A percentile compares a stretch with the other conserved stretches of the same genome.
Conservation (phyloP, 805 yeast genomes). For the Barnettozyma populi region DNA sequence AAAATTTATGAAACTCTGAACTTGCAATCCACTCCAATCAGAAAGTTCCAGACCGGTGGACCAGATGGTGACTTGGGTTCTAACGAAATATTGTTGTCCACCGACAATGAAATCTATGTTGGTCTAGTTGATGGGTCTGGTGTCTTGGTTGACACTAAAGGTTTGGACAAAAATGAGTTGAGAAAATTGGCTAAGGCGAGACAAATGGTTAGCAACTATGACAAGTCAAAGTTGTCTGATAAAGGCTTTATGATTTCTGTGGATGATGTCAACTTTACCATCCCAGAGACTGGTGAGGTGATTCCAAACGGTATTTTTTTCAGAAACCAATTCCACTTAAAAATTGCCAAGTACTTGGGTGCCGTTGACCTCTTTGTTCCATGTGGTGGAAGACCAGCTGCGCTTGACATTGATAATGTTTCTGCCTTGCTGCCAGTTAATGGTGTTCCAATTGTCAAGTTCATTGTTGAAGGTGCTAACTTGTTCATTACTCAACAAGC, state of each 20-base stretch:
- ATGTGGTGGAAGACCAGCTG: slow-evolving; percentile 98
- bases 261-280: slow-evolving; percentile 71
- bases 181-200: slow-evolving; percentile 72
- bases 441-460: slow-evolving; percentile 74
- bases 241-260: slow-evolving; percentile 80
- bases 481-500: slow-evolving; percentile 93
- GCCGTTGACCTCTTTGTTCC: slow-evolving; percentile 86
- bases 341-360: slow-evolving; percentile 56
- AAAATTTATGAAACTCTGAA: slow-evolving; percentile 77
- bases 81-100: slow-evolving; percentile 84
- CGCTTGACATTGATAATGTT: slow-evolving; percentile 84
- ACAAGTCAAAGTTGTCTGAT: slow-evolving; percentile 57
- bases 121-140: slow-evolving; percentile 96
- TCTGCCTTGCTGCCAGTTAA: slow-evolving; percentile 61
- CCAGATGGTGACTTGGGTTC: slow-evolving; percentile 98
- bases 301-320: slow-evolving; percentile 83
- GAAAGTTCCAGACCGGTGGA: slow-evolving; percentile 95
- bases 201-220: slow-evolving; percentile 65
- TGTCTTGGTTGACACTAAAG: slow-evolving; percentile 86
- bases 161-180: slow-evolving; percentile 77
- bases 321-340: slow-evolving; percentile 86
- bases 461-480: slow-evolving; percentile 96
- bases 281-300: slow-evolving; percentile 66
- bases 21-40: slow-evolving; percentile 51
- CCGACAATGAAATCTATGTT: slow-evolving; percentile 70